These are phyloP conservation scores for Pelargonium nanum DNA, from an alignment of 345 rosid species.

Conservation along the genomic window DNA sequence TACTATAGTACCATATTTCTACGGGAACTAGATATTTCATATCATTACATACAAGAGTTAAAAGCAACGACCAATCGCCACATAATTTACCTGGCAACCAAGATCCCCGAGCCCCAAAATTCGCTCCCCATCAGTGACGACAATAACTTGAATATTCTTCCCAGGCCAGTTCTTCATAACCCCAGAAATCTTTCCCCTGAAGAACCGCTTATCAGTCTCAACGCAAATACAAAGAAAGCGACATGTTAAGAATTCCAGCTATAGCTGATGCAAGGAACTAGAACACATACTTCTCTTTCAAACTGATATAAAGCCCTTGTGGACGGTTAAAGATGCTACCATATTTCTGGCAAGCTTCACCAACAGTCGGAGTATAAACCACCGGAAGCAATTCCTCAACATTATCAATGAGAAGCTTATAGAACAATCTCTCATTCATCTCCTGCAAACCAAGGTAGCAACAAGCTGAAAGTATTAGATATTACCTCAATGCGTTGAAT, in stretches of 20 bases:
- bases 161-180: conserved; percentile 93
- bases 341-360: conserved; percentile 97
- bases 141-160: conserved; percentile 88
- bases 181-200: conserved; percentile 79
- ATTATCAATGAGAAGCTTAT: conserved; percentile 78
- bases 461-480: neutral
- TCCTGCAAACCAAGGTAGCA: conserved; percentile 36
- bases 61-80: neutral
- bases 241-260: no score
- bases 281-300: conserved; percentile 67
- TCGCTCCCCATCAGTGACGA: conserved; percentile 95
- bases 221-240: neutral
- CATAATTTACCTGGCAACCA: conserved; percentile 69
- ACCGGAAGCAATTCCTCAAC: conserved; percentile 95
- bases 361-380: conserved; percentile 95
- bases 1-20: neutral
- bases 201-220: conserved; percentile 5
- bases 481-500: no score
- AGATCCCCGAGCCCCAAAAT: conserved; percentile 95
- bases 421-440: conserved; percentile 73
- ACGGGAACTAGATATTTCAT: neutral
- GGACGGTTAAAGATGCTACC: conserved; percentile 96
- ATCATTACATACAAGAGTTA: neutral
- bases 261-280: neutral
- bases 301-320: conserved; percentile 91